Evolutionary conservation across 1,139 yeast species (phyloP).

Genomic region (Suhomyces bokatorum): DNA sequence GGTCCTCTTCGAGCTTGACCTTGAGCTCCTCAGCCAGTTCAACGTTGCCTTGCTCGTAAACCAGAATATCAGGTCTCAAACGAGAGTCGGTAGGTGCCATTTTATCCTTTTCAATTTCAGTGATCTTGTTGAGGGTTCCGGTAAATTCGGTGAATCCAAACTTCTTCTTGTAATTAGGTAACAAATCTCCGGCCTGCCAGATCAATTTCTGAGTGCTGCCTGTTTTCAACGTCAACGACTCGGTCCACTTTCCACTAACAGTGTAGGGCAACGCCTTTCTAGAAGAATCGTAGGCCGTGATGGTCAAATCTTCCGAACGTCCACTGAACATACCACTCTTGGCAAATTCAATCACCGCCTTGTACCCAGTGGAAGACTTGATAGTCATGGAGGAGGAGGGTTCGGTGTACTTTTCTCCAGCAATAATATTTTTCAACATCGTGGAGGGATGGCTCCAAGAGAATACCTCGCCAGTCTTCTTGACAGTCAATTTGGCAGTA

Average conservation of each 20-base stretch:
- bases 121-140: constrained; percentile 76
- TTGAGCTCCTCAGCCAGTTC: constrained; percentile 73
- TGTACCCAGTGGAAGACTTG: constrained; percentile 64
- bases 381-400: constrained; percentile 73
- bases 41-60: constrained; percentile 68
- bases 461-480: constrained; percentile 66
- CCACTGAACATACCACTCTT: constrained; percentile 79
- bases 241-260: constrained; percentile 79
- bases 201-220: constrained; percentile 45
- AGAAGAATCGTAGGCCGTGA: constrained; percentile 48
- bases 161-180: constrained; percentile 58
- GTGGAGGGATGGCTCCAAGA: constrained; percentile 85
- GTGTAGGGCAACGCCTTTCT: constrained; percentile 42
- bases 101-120: constrained; percentile 60
- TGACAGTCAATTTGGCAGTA: constrained; percentile 53
- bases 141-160: constrained; percentile 88
- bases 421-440: constrained; percentile 79
- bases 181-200: constrained; percentile 68
- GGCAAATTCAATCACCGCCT: constrained; percentile 73
- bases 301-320: constrained; percentile 74
- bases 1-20: constrained; percentile 70
- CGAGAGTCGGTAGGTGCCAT: constrained; percentile 90
- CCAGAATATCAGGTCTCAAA: constrained; percentile 77
- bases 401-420: constrained; percentile 95
- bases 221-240: constrained; percentile 48